Evolutionary conservation across 108 stramenopile species (phyloP).

Genomic region (Cyclotella cryptica): DNA sequence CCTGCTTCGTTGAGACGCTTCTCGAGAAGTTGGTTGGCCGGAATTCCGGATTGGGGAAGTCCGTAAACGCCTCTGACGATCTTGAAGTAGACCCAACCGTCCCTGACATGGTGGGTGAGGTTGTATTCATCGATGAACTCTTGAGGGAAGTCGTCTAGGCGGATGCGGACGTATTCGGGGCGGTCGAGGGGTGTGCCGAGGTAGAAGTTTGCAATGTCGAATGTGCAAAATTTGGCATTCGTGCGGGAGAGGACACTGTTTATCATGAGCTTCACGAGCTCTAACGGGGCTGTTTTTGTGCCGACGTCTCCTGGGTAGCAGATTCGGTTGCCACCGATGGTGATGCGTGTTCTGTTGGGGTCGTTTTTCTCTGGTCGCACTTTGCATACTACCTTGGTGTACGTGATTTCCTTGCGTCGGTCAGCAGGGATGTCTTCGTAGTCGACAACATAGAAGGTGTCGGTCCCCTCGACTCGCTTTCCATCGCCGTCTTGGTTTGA

Average conservation of each 20-base stretch:
- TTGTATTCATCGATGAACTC: constrained; percentile 44
- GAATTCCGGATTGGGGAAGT: constrained; percentile 45
- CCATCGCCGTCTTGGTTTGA: background rate
- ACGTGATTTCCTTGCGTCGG: constrained; percentile 28
- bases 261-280: constrained; percentile 39
- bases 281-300: constrained; percentile 23
- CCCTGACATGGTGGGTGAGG: background rate
- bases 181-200: constrained; percentile 37
- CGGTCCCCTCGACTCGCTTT: constrained; percentile 7
- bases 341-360: constrained; percentile 16
- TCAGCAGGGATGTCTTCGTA: constrained; percentile 36
- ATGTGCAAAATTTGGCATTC: constrained; percentile 31
- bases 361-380: constrained; percentile 38
- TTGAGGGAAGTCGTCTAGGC: constrained; percentile 19
- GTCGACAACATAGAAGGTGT: constrained; percentile 15
- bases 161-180: constrained; percentile 49
- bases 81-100: constrained; percentile 23
- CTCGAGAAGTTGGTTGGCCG: constrained; percentile 24
- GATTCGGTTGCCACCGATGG: constrained; percentile 50
- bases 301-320: constrained; percentile 3
- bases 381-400: constrained; percentile 32
- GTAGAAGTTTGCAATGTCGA: constrained; percentile 45
- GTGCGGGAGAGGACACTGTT: constrained; percentile 51
- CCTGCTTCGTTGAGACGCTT: constrained; percentile 19
- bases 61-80: constrained; percentile 57